Conservation (phyloP, 257 asterid genomes). For the Apocynum venetum region DNA sequence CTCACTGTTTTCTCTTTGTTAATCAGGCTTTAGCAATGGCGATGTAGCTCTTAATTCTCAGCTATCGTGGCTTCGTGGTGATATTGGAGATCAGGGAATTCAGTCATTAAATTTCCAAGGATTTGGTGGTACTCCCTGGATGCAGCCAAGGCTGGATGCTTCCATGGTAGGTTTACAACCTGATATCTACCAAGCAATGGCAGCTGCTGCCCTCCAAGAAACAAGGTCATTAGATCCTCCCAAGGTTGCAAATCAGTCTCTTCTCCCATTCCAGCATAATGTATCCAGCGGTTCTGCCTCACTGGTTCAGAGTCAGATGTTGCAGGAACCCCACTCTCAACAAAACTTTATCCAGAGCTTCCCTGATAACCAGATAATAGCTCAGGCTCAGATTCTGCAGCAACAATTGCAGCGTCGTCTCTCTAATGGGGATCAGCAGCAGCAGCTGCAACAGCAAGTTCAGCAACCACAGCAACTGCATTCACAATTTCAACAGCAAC, state of each 20-base stretch:
- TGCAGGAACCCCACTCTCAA: constrained; percentile 61
- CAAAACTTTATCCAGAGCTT: constrained; percentile 52
- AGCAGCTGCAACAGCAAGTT: constrained; percentile 37
- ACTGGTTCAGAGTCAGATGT: constrained; percentile 53
- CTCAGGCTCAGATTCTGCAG: constrained; percentile 81
- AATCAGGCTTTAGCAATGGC: constrained; percentile 57
- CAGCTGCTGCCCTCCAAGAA: constrained; percentile 55
- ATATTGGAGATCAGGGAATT: constrained; percentile 54
- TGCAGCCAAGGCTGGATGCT: constrained; percentile 72
- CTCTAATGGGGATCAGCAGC: constrained; percentile 45
- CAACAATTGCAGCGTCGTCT: constrained; percentile 55
- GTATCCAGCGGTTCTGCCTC: constrained; percentile 47
- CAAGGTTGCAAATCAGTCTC: constrained; percentile 50
- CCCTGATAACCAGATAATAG: constrained; percentile 46
- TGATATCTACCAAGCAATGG: constrained; percentile 73
- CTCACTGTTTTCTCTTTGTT: constrained; percentile 5
- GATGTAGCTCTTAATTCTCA: constrained; percentile 59
- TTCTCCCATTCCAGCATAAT: constrained; percentile 64
- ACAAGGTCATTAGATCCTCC: constrained; percentile 54
- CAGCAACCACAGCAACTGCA: constrained; percentile 40
- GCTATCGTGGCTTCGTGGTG: constrained; percentile 70
- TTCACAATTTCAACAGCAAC: constrained; percentile 53
- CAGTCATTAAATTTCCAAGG: constrained; percentile 71
- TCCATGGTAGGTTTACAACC: constrained; percentile 73
- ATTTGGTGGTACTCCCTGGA: constrained; percentile 59